Base-by-base conservation (phyloP, 331 rosid genomes). In the Stylosanthes scabra region DNA sequence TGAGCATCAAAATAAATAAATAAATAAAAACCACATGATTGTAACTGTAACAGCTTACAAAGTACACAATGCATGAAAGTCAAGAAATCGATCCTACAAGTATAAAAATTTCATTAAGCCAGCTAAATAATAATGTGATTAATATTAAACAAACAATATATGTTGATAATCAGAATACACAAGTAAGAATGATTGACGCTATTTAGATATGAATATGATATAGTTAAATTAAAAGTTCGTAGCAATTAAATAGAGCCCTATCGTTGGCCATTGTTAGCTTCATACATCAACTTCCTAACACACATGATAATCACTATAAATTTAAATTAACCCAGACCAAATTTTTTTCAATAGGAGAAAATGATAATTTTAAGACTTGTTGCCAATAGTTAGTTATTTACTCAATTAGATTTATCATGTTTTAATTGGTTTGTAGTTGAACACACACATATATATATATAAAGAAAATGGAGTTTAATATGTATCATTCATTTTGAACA, bases 41-140 rank as follows among this genome's bases (percentile, higher is more conserved):
- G 74, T 90, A 90, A 93, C 97, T 3, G 97, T 90, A 41, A 90
- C 87, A 71, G 97, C 92, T 64, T 90, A 90, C 14, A 90, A 86
- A 54, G 97, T 93, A 74, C 97, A 90, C 25, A 90, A 76, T 55
- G 81, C 84, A 10, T 75, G 80, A 64, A 90, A 90, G 81, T 90
- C 93, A 6, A 90, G 91, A 59, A 93, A 90, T 16, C 97, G 88
- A 75, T 90, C 97, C 97, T 90, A 93, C 63, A 71, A 57, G 60
- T 42, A 79, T 25, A 63, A 50, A n/a, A 77, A 74, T 27, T 59
- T 28, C n/a, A 64, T 79, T 60, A 77, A 68, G 67, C 60, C 66
- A 78, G 63, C 49, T 41, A 29, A n/a, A n/a, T 45, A 39, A 37
- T 29, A 66, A 47, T 11, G 58, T 57, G 37, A 58, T 29, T 47